Evolutionary conservation across 306 rosid genomes (phyloP), one percentile per base, ranked within the genome.

Genomic region (Notholithocarpus densiflorus): DNA sequence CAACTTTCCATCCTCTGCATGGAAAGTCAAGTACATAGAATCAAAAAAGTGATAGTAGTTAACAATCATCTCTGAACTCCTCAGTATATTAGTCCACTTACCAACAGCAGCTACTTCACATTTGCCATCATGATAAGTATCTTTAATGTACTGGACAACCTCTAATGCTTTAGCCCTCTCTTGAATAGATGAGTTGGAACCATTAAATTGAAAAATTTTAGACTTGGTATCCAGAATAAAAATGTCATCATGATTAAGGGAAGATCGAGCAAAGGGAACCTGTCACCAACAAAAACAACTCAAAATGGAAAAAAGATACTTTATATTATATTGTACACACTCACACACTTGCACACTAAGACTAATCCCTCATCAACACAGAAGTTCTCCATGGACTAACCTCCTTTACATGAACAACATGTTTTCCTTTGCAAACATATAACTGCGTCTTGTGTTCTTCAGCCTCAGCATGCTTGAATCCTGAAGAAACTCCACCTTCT

Each of bases 151-250:
- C 79, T 96, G 98, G 76, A 93, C 91, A 88, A 96, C 99, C 88
- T 93, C 99, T 78, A 96, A 86, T 24, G 99, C 96, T 85, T 96
- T 96, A 23, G 98, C 98, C 83, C 99, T 93, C 91, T 96, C 99
- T 96, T 93, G 98, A 86, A 96, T 96, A 75, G 86, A 87, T 68
- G 99, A 93, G 77, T 93, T 96, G 75, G 88, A 91, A 70, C 99
- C 99, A 77, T 91, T 96, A 77, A 96, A 96, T 86, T 96, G 99
- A 84, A 96, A 96, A 66, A 96, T 90, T 84, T 96, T 96, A 37
- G 92, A 89, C 84, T 88, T 83, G 31, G 99, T 96, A 81, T 96
- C 99, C 68, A 96, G 93, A 87, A 96, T 79, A 82, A 91, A 96
- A 81, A 96, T 85, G 82, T 96, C 99, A 78, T 96, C 98, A 27